These are phyloP conservation scores for Aspergillus sp. DNA, from an alignment of 2,329 filamentous ascomycete genomes.

Conservation along the genomic window DNA sequence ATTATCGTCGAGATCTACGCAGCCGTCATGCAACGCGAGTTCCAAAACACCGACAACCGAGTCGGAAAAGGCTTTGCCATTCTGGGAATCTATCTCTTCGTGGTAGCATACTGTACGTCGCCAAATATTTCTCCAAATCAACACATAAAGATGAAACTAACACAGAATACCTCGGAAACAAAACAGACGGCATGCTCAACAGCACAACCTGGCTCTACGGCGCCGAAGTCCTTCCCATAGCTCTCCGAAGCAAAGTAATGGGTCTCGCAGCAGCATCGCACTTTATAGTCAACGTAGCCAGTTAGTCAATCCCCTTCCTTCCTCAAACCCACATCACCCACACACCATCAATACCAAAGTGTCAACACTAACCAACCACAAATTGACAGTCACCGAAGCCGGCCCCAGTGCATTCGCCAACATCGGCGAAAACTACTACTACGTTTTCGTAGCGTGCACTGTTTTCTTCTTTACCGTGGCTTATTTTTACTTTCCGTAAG, in stretches of 20 bases:
- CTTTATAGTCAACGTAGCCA: constrained; percentile 57
- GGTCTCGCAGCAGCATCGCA: constrained; percentile 57
- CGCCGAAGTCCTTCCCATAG: constrained; percentile 57
- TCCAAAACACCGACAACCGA: constrained; percentile 57
- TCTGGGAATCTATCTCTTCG: constrained; percentile 62
- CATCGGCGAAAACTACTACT: constrained; percentile 63
- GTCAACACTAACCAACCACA: background rate
- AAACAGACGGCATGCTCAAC: constrained; percentile 54
- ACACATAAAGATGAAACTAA: constrained; percentile 8
- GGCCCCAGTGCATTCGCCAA: constrained; percentile 59
- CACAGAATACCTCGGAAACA: background rate
- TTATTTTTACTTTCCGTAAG: constrained; percentile 58
- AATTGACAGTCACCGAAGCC: constrained; percentile 51
- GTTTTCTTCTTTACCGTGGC: constrained; percentile 55
- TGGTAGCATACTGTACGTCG: constrained; percentile 55
- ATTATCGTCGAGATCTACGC: constrained; percentile 61
- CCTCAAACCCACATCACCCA: background rate
- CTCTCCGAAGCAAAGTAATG: constrained; percentile 58
- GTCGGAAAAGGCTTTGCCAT: constrained; percentile 63
- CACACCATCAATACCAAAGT: background rate
- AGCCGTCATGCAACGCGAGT: constrained; percentile 60
- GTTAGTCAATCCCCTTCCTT: constrained; percentile 27
- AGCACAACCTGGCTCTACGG: constrained; percentile 59
- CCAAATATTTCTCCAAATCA: constrained; percentile 6
- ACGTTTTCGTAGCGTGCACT: constrained; percentile 59